Evolutionary conservation across 2,329 filamentous ascomycete species (phyloP), one percentile per base, ranked within the genome.

Genomic region (Cladosporium sp.): DNA sequence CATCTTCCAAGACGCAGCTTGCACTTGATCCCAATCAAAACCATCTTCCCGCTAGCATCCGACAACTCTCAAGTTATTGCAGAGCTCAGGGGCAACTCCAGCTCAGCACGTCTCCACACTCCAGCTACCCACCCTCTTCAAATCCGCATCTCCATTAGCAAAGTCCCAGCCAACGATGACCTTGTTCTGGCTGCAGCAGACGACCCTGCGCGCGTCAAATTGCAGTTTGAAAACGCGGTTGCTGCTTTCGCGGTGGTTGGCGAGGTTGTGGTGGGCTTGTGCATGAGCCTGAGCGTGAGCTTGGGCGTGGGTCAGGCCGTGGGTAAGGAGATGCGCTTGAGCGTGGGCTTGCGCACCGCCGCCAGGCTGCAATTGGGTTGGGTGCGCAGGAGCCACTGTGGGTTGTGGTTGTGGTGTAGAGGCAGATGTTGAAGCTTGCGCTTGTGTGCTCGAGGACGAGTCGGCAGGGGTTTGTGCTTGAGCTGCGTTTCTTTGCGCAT

Each of bases 81-180:
- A 44, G 6, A 44, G 6, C 18, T 44, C 2, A n/a, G 2, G 34
- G 34, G 36, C 14, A 38, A 6, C 36, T 38, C 36, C 18, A 7
- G 8, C 18, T 66, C 41, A 68, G 41, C 44, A 64, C 30, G 75
- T 77, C 70, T 77, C 75, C 41, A 71, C 61, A 67, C 73, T 73
- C 75, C 74, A 76, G 47, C 71, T 71, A 4, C 75, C 75, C 47
- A 76, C 71, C 70, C 73, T 69, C 65, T 76, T 75, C 54, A 78
- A 66, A 59, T 96, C 90, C 65, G 86, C 79, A 70, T 99, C 93
- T 4, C 88, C 90, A 71, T 93, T 92, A 67, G 93, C 95, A 83
- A 98, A 99, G 78, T 99, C 95, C 95, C 95, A 99, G 0, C 93
- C 95, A 0, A 98, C 92, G 74, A 99, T 98, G 18, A 90, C 88